Evolutionary conservation across 257 asterid genomes (phyloP).

Genomic region (Gentiana dahurica): DNA sequence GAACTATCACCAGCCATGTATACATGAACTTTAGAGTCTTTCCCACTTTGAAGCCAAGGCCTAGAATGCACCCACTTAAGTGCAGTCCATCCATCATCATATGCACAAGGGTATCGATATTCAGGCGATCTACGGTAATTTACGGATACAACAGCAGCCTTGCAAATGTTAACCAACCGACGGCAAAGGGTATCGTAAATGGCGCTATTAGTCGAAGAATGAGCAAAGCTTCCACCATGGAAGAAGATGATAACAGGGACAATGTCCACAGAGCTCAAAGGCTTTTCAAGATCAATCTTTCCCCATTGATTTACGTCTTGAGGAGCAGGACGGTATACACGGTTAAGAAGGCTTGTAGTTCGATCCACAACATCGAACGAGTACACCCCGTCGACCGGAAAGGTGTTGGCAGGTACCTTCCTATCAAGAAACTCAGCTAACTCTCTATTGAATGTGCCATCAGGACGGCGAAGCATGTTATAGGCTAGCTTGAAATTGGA

Average conservation of each 20-base stretch:
- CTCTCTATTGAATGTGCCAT: slow-evolving; percentile 39
- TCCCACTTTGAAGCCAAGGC: slow-evolving; percentile 32
- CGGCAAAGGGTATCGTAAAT: slow-evolving; percentile 40
- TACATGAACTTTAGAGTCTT: slow-evolving; percentile 18
- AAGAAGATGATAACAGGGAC: slow-evolving; percentile 31
- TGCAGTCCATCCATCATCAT: slow-evolving; percentile 38
- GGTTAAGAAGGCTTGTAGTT: slow-evolving; percentile 20
- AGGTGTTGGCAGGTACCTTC: slow-evolving; percentile 22
- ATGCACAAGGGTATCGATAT: slow-evolving; percentile 33
- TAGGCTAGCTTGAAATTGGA: slow-evolving; percentile 39
- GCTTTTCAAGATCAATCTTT: slow-evolving; percentile 28
- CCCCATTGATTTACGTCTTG: slow-evolving; percentile 25
- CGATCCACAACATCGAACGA: slow-evolving; percentile 34
- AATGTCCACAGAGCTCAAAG: slow-evolving; percentile 25
- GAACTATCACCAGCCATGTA: slow-evolving; percentile 42
- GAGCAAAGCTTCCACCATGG: slow-evolving; percentile 42
- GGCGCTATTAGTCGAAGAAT: slow-evolving; percentile 39
- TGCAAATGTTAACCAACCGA: slow-evolving; percentile 30
- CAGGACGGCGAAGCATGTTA: slow-evolving; percentile 36
- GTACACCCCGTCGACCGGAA: slow-evolving; percentile 39
- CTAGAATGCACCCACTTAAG: slow-evolving; percentile 34
- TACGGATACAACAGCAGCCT: slow-evolving; percentile 32
- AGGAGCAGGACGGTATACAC: slow-evolving; percentile 28
- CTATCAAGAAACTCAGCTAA: slow-evolving; percentile 39
- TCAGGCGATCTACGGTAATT: slow-evolving; percentile 41